Evolutionary conservation across 164 flowering plant species (phyloP).

Genomic region (Brasenia schreberi): DNA sequence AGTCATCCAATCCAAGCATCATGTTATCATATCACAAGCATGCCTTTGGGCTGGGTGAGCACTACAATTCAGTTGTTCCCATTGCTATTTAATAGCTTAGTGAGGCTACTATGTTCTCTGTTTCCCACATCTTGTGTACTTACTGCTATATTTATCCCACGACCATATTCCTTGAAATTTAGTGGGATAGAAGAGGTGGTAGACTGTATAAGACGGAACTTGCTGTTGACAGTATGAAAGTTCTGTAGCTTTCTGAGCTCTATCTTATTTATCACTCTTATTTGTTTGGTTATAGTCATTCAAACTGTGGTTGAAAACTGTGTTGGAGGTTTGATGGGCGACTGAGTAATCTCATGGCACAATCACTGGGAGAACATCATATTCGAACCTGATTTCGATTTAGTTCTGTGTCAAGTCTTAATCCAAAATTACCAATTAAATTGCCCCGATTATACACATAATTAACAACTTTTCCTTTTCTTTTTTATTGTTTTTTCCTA

Average conservation of each 20-base stretch:
- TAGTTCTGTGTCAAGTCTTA: too few relatives aligned
- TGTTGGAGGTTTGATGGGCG: too few relatives aligned
- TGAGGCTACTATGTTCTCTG: neutral
- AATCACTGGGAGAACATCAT: too few relatives aligned
- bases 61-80: conserved; percentile 78
- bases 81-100: neutral
- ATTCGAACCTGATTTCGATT: too few relatives aligned
- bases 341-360: too few relatives aligned
- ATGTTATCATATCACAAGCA: conserved; percentile 70
- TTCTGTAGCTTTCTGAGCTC: neutral
- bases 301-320: neutral
- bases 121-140: neutral
- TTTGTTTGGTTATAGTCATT: too few relatives aligned
- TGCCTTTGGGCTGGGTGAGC: conserved; percentile 97
- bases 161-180: neutral
- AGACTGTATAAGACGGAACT: neutral
- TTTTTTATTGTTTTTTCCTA: too few relatives aligned
- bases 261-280: neutral
- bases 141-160: neutral
- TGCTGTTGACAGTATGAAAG: neutral
- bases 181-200: neutral
- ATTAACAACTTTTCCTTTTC: too few relatives aligned
- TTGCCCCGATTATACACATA: too few relatives aligned
- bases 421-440: too few relatives aligned
- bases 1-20: conserved; percentile 28